Conservation (phyloP, 352 stramenopile species). For the Phytophthora rubi region DNA sequence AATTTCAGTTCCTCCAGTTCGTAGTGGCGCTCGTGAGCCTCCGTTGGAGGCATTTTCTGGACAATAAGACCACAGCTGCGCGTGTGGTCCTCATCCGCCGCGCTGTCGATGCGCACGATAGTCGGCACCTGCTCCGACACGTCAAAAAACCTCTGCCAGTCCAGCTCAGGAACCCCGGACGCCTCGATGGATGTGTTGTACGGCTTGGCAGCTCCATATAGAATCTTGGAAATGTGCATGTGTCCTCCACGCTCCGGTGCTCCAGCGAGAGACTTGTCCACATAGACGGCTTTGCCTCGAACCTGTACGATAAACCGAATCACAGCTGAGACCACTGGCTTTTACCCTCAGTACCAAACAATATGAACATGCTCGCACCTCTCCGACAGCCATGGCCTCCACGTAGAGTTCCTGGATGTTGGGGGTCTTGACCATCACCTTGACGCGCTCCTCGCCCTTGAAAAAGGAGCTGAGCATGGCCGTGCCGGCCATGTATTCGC, state of each 20-base stretch:
- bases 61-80: slow-evolving; percentile 79
- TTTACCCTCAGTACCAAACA: neutral
- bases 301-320: slow-evolving; percentile 40
- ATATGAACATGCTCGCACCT: slow-evolving; percentile 44
- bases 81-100: slow-evolving; percentile 51
- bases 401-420: slow-evolving; percentile 79
- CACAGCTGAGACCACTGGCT: neutral
- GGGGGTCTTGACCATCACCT: slow-evolving; percentile 70
- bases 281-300: slow-evolving; percentile 63
- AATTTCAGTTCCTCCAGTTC: slow-evolving; percentile 74
- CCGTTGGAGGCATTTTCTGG: slow-evolving; percentile 78
- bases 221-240: slow-evolving; percentile 83
- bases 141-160: slow-evolving; percentile 89
- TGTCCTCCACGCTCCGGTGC: slow-evolving; percentile 38
- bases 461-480: slow-evolving; percentile 89
- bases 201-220: slow-evolving; percentile 74
- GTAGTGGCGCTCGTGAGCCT: slow-evolving; percentile 60
- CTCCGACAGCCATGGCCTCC: slow-evolving; percentile 78
- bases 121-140: slow-evolving; percentile 87
- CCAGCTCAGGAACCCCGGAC: slow-evolving; percentile 63
- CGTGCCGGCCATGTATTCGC: slow-evolving; percentile 88
- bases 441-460: slow-evolving; percentile 88
- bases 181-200: slow-evolving; percentile 81
- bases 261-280: slow-evolving; percentile 35
- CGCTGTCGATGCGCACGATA: slow-evolving; percentile 77